A percentile compares a stretch with the other conserved stretches of the same genome.
Evolutionary conservation across 805 yeast species (phyloP).

Genomic region (Yarrowia hollandica): DNA sequence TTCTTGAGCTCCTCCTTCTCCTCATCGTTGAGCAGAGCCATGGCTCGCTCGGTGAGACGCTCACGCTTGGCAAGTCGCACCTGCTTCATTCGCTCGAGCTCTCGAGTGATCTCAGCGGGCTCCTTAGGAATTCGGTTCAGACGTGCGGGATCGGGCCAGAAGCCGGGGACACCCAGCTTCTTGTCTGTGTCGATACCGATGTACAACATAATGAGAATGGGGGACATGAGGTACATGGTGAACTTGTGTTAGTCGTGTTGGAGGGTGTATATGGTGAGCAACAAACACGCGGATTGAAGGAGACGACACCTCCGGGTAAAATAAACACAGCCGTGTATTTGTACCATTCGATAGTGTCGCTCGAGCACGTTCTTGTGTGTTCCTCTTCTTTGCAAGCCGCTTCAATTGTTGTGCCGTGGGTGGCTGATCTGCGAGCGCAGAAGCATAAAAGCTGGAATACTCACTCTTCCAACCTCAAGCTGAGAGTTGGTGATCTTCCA

Average conservation of each 20-base stretch:
- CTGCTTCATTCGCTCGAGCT: constrained; percentile 79
- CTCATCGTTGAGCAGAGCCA: constrained; percentile 50
- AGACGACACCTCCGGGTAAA: too few species aligned
- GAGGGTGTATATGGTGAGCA: too few species aligned
- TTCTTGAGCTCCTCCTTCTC: constrained; percentile 27
- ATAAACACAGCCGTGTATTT: too few species aligned
- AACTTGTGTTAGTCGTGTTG: constrained; percentile 33
- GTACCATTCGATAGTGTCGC: too few species aligned
- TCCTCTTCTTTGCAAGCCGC: too few species aligned
- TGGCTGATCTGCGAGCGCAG: too few species aligned
- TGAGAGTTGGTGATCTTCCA: constrained; percentile 24
- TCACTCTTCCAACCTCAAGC: constrained; percentile 29
- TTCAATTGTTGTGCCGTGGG: too few species aligned
- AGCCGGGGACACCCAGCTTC: constrained; percentile 87
- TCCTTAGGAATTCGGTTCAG: constrained; percentile 90
- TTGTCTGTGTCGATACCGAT: constrained; percentile 88
- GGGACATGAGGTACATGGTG: constrained; percentile 79
- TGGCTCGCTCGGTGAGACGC: constrained; percentile 69
- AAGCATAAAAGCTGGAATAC: too few species aligned
- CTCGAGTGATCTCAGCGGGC: constrained; percentile 87
- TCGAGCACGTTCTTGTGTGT: too few species aligned
- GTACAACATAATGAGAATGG: constrained; percentile 88
- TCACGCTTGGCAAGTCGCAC: constrained; percentile 73
- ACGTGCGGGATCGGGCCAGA: constrained; percentile 96
- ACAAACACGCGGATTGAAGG: too few species aligned